These are phyloP conservation scores for Pichia sporocuriosa DNA, from an alignment of 805 yeast species.

Conservation along the genomic window DNA sequence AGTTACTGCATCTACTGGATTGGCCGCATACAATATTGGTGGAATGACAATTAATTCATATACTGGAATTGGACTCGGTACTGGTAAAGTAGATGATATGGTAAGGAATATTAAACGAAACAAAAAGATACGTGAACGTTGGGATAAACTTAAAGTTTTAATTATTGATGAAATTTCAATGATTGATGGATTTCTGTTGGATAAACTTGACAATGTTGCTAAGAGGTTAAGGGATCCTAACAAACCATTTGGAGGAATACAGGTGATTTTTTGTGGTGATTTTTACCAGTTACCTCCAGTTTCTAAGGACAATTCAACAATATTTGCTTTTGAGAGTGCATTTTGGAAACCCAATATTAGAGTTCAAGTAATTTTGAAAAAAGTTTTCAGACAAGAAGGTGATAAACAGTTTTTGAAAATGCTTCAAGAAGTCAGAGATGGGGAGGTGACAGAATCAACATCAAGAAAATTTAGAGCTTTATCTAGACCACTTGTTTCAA, in stretches of 20 bases:
- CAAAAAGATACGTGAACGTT: conserved; percentile 39
- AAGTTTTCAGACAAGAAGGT: conserved; percentile 72
- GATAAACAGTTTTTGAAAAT: conserved; percentile 63
- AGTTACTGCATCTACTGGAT: conserved; percentile 91
- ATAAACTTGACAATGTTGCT: conserved; percentile 69
- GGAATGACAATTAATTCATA: conserved; percentile 84
- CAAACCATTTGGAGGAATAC: conserved; percentile 90
- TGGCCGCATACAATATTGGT: conserved; percentile 91
- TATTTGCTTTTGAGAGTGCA: conserved; percentile 59
- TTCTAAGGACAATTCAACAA: conserved; percentile 28
- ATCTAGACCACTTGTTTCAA: conserved; percentile 41
- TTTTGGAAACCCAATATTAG: conserved; percentile 57
- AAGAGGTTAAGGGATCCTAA: conserved; percentile 38
- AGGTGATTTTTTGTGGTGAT: conserved; percentile 86
- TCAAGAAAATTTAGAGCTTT: conserved; percentile 44
- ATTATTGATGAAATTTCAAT: conserved; percentile 92
- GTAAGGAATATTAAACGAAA: conserved; percentile 43
- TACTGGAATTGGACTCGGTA: conserved; percentile 80
- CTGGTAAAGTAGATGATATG: conserved; percentile 40
- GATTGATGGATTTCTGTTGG: conserved; percentile 77
- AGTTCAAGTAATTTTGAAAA: conserved; percentile 50
- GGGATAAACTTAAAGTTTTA: conserved; percentile 65
- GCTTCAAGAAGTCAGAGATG: conserved; percentile 70
- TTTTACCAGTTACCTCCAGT: conserved; percentile 90
- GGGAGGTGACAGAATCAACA: conserved; percentile 45